Evolutionary conservation across 495 filamentous ascomycete species (phyloP).

Genomic region (Penicillium bialowiezense): DNA sequence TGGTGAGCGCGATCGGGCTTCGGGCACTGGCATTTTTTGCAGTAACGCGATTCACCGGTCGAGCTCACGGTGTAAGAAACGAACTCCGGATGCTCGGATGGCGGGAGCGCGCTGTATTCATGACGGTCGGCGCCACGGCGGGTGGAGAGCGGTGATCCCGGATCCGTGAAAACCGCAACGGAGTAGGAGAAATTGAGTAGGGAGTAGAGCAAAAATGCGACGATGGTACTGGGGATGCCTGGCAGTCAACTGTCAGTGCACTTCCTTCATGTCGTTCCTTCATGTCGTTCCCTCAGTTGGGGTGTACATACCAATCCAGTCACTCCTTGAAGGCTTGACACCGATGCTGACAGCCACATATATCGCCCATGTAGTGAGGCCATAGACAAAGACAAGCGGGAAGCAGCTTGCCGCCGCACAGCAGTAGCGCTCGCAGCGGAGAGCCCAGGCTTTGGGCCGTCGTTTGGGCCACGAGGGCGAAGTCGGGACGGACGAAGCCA

Average conservation of each 20-base stretch:
- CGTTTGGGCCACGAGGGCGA: constrained; percentile 51
- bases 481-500: constrained; percentile 41
- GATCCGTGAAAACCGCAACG: constrained; percentile 85
- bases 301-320: constrained; percentile 66
- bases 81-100: constrained; percentile 56
- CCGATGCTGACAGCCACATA: constrained; percentile 83
- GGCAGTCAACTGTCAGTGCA: not conserved
- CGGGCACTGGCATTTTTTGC: constrained; percentile 91
- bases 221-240: constrained; percentile 46
- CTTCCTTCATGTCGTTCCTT: too few species aligned
- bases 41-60: constrained; percentile 79
- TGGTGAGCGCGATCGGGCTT: constrained; percentile 98
- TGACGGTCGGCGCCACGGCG: constrained; percentile 30
- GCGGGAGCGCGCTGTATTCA: constrained; percentile 63
- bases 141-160: constrained; percentile 64
- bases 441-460: constrained; percentile 59
- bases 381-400: constrained; percentile 85
- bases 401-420: constrained; percentile 80
- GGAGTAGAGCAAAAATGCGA: constrained; percentile 70
- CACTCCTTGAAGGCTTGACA: constrained; percentile 49
- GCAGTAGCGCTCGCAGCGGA: constrained; percentile 79
- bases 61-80: constrained; percentile 86
- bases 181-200: constrained; percentile 87
- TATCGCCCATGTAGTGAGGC: constrained; percentile 83
- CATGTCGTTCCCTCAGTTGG: too few species aligned